These are phyloP conservation scores for Pyrenula massariospora DNA, from an alignment of 495 filamentous ascomycete species.

Conservation along the genomic window DNA sequence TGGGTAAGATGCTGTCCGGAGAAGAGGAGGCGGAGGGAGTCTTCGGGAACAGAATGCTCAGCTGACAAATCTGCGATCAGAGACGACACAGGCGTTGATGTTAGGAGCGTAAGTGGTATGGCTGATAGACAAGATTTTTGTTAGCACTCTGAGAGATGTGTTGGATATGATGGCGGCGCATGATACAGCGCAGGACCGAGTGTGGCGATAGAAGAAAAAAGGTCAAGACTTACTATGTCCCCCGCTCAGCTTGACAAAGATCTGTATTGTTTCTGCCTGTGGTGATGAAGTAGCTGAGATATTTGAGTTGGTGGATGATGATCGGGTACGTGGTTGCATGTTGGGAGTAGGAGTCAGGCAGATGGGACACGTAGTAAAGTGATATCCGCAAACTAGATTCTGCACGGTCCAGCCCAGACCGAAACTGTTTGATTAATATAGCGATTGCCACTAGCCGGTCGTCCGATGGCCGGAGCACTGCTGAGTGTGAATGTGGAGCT, in stretches of 20 bases:
- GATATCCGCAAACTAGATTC: not conserved
- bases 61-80: not conserved
- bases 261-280: not conserved
- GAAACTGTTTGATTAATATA: not conserved
- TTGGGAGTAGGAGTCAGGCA: not conserved
- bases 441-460: not conserved
- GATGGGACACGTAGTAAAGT: not conserved
- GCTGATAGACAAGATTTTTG: not conserved
- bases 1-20: not conserved
- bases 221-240: not conserved
- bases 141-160: not conserved
- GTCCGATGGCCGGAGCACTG: not conserved
- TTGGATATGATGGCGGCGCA: conserved; percentile 1
- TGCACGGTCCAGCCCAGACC: not conserved
- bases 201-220: not conserved
- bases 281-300: not conserved
- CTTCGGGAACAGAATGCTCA: not conserved
- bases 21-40: not conserved
- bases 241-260: not conserved
- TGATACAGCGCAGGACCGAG: too few relatives aligned
- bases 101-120: not conserved
- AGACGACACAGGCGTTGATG: not conserved
- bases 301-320: not conserved
- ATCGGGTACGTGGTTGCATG: not conserved
- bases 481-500: not conserved